Evolutionary conservation across 352 stramenopile genomes (phyloP).

Genomic region (Phytophthora tentaculata): DNA sequence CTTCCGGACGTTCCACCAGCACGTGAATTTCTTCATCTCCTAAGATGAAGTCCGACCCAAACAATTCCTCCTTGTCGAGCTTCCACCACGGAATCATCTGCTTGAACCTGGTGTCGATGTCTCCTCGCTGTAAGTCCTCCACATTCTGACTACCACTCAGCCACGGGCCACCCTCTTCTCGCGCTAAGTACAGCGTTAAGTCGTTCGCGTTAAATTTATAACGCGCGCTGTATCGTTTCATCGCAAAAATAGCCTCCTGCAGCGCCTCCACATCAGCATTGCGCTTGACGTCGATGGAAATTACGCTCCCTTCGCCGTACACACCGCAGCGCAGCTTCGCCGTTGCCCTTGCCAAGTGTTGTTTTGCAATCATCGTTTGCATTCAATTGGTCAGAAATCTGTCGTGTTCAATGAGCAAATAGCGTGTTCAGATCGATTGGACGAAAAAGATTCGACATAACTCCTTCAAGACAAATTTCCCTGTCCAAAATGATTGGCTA

Average conservation of each 20-base stretch:
- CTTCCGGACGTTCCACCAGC: not conserved
- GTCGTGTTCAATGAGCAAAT: not conserved
- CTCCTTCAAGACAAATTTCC: not conserved
- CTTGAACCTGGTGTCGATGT: not conserved
- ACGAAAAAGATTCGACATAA: not conserved
- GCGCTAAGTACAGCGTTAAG: not conserved
- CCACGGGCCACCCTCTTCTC: not conserved
- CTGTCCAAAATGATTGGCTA: not conserved
- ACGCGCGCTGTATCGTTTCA: too few relatives aligned
- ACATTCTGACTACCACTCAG: not conserved
- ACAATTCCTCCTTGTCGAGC: not conserved
- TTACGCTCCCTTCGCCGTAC: too few relatives aligned
- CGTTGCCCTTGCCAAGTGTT: too few relatives aligned
- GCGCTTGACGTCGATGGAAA: too few relatives aligned
- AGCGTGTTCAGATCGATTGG: conserved; percentile 20
- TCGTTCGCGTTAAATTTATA: too few relatives aligned
- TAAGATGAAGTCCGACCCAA: not conserved
- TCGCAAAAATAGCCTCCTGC: too few relatives aligned
- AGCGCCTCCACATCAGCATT: too few relatives aligned
- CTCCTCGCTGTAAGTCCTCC: not conserved
- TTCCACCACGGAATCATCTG: conserved; percentile 3
- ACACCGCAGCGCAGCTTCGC: too few relatives aligned
- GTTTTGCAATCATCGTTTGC: not conserved
- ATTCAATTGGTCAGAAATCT: not conserved
- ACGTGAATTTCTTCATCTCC: conserved; percentile 6